A percentile compares a stretch with the other conserved stretches of the same genome.
These are phyloP conservation scores for Moricandia moricandioides DNA, from an alignment of 345 rosid species.

Conservation along the genomic window DNA sequence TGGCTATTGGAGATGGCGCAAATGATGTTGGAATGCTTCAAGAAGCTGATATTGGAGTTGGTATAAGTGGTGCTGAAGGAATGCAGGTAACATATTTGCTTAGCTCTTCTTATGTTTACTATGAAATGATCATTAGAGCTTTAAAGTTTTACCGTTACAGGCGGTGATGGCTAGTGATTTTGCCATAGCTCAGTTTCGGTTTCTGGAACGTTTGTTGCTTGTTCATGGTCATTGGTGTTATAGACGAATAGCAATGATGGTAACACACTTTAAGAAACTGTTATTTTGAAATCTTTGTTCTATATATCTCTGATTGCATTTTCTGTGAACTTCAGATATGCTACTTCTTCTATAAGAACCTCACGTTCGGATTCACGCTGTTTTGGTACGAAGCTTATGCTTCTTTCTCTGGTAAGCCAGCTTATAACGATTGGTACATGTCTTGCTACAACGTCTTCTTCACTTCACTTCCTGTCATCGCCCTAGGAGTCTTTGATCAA, in stretches of 20 bases:
- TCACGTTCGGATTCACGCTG: slow-evolving; percentile 83
- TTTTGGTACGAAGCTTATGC: slow-evolving; percentile 94
- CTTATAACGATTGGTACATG: slow-evolving; percentile 97
- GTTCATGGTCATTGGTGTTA: slow-evolving; percentile 99
- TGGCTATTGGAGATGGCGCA: slow-evolving; percentile 92
- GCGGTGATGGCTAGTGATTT: slow-evolving; percentile 97
- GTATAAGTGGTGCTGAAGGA: slow-evolving; percentile 93
- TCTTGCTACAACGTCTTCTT: slow-evolving; percentile 89
- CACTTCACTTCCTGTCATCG: slow-evolving; percentile 95
- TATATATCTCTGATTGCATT: not conserved
- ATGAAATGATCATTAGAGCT: not conserved
- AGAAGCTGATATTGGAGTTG: slow-evolving; percentile 96
- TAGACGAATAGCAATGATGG: slow-evolving; percentile 89
- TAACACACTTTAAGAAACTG: slow-evolving; percentile 29
- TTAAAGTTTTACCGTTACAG: slow-evolving; percentile 34
- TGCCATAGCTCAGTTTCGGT: slow-evolving; percentile 83
- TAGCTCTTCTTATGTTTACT: not conserved
- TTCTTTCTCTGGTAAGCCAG: slow-evolving; percentile 90
- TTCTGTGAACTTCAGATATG: slow-evolving; percentile 59
- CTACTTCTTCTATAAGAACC: slow-evolving; percentile 95
- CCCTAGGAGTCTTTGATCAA: slow-evolving; percentile 92
- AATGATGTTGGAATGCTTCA: slow-evolving; percentile 98
- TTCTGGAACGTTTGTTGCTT: slow-evolving; percentile 70
- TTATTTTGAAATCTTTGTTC: not conserved
- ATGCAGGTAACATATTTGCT: slow-evolving; percentile 58